Percentiles rank a stretch among this genome's conserved stretches.
These are phyloP conservation scores for Ophiostoma quercus DNA, from an alignment of 2,329 filamentous ascomycete species.

Conservation along the genomic window DNA sequence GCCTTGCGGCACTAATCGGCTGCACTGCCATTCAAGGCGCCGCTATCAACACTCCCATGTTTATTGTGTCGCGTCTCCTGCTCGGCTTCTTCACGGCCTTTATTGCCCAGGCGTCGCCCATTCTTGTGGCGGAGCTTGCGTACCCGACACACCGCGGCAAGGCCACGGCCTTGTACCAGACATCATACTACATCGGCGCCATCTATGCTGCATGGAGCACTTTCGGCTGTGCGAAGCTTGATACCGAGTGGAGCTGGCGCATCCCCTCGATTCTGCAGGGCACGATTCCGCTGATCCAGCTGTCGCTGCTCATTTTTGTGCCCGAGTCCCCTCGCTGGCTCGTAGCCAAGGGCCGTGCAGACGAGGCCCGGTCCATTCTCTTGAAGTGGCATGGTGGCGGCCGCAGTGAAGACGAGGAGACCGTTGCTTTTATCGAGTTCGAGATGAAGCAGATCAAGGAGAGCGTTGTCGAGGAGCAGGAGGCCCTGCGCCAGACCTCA, in stretches of 20 bases:
- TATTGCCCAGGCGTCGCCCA: slow-evolving; percentile 21
- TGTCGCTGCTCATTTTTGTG: slow-evolving; percentile 24
- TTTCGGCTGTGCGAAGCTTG: slow-evolving; percentile 35
- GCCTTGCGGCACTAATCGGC: not conserved
- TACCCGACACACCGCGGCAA: slow-evolving; percentile 22
- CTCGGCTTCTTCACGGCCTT: slow-evolving; percentile 27
- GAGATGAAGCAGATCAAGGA: not conserved
- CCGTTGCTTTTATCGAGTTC: not conserved
- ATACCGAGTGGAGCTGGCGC: slow-evolving; percentile 31
- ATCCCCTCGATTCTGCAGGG: slow-evolving; percentile 41
- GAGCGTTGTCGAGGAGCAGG: not conserved
- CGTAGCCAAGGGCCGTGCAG: not conserved
- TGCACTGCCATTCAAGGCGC: not conserved
- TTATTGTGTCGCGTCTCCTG: not conserved
- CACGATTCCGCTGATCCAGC: slow-evolving; percentile 41
- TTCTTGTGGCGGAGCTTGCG: slow-evolving; percentile 25
- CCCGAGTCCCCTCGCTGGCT: not conserved
- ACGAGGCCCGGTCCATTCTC: not conserved
- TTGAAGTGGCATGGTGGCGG: not conserved
- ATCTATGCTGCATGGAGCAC: slow-evolving; percentile 39
- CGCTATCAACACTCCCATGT: not conserved
- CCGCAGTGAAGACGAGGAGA: not conserved
- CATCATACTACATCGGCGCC: not conserved
- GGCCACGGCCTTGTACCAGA: not conserved
- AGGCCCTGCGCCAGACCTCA: not conserved